These are phyloP conservation scores for Cornus kousa DNA, from an alignment of 148 eudicot genomes.

Conservation along the genomic window DNA sequence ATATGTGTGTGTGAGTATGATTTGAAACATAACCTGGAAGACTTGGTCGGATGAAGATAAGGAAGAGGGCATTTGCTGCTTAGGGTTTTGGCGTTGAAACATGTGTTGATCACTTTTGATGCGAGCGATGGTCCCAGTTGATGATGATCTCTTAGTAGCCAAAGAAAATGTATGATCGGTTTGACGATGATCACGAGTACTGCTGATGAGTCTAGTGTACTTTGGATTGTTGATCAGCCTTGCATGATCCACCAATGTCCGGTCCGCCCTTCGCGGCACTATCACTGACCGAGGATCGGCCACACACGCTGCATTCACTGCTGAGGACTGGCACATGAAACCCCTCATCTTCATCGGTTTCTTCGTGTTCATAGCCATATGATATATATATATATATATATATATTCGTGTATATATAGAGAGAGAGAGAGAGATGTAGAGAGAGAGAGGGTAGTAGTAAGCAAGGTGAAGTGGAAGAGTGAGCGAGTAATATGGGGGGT, in stretches of 20 bases:
- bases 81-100: conserved; percentile 1
- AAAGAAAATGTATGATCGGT: conserved; percentile 7
- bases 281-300: conserved; percentile 39
- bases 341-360: conserved; percentile 40
- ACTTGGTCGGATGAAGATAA: conserved; percentile 24
- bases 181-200: no score
- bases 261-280: conserved; percentile 29
- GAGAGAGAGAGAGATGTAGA: background rate
- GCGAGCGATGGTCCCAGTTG: background rate
- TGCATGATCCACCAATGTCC: conserved; percentile 19
- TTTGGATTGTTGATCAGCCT: conserved; percentile 22
- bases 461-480: background rate
- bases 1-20: background rate
- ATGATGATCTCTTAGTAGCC: conserved; percentile 18
- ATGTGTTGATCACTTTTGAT: conserved; percentile 8
- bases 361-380: conserved; percentile 19
- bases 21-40: conserved; percentile 40
- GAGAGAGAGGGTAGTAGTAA: background rate
- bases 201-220: conserved; percentile 23
- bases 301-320: conserved; percentile 40
- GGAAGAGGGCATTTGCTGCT: conserved; percentile 14
- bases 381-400: background rate
- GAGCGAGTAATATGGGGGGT: background rate
- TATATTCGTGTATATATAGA: background rate
- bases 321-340: conserved; percentile 59